Percentiles rank a stretch among this genome's conserved stretches.
Conservation (phyloP, 2,329 filamentous ascomycete species). For the Thyridium curvatum region DNA sequence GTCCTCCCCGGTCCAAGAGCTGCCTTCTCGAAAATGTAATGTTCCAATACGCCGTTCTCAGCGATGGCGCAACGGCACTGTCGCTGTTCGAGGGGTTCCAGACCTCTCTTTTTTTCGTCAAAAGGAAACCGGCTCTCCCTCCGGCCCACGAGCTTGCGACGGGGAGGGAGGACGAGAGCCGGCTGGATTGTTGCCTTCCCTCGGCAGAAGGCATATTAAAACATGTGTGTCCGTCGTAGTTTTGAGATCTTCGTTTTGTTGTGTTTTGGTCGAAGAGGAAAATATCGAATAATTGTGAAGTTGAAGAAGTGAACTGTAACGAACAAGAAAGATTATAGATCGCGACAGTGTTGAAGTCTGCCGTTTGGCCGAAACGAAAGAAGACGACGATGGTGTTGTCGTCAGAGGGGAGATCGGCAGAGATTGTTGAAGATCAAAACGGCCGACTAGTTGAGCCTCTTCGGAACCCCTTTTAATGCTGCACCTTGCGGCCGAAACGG, state of each 20-base stretch:
- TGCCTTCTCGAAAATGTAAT: no score
- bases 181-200: slow-evolving; percentile 7
- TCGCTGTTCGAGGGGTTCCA: slow-evolving; percentile 18
- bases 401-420: slow-evolving; percentile 7
- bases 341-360: slow-evolving; percentile 4
- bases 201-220: slow-evolving; percentile 20
- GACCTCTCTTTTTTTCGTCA: neutral
- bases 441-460: slow-evolving; percentile 4
- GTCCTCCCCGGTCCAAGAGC: slow-evolving; percentile 10
- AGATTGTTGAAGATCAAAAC: slow-evolving; percentile 23
- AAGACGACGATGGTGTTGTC: no score
- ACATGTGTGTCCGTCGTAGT: slow-evolving; percentile 7
- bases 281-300: no score
- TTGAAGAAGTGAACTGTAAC: no score
- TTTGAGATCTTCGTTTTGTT: slow-evolving; percentile 1
- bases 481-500: slow-evolving; percentile 19
- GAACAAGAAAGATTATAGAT: no score
- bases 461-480: slow-evolving; percentile 14
- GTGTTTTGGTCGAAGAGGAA: neutral
- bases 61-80: slow-evolving; percentile 31
- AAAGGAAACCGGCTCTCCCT: neutral
- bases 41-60: slow-evolving; percentile 16
- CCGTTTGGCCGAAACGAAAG: slow-evolving; percentile 10
- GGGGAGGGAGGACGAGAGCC: neutral
- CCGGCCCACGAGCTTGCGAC: no score